phyloP scores from a whole-genome alignment of 2,329 filamentous ascomycete species.

The Chaetomium strumarium region DNA sequence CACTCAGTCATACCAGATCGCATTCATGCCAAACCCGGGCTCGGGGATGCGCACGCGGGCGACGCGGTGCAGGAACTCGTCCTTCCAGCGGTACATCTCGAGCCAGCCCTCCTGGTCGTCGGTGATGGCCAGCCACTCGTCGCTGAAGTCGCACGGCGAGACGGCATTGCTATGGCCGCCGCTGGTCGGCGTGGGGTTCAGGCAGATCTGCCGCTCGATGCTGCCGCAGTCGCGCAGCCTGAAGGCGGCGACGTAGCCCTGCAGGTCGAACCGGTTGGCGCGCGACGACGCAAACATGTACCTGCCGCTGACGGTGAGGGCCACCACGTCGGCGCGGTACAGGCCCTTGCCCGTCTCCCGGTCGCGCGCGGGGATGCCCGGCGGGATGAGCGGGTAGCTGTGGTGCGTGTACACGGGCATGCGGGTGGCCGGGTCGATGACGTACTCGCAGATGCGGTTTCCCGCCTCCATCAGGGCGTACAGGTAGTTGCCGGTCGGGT shows the following conservation, averaged over 20 bases:
- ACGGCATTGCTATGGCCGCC: conserved; percentile 87
- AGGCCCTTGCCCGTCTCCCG: conserved; percentile 41
- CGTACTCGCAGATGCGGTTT: conserved; percentile 75
- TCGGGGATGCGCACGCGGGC: conserved; percentile 72
- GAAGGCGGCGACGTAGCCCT: conserved; percentile 80
- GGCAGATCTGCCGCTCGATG: conserved; percentile 70
- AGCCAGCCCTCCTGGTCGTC: conserved; percentile 84
- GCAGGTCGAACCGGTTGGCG: conserved; percentile 67
- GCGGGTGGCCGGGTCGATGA: conserved; percentile 67
- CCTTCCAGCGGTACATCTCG: conserved; percentile 81
- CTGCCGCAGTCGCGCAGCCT: conserved; percentile 61
- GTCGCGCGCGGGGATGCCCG: conserved; percentile 52
- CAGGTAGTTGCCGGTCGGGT: conserved; percentile 69
- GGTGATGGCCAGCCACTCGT: conserved; percentile 85
- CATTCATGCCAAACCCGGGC: conserved; percentile 93
- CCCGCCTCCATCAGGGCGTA: conserved; percentile 89
- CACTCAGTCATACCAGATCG: conserved; percentile 79
- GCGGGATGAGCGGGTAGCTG: conserved; percentile 72
- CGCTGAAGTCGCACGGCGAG: conserved; percentile 74
- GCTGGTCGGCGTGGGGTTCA: conserved; percentile 80
- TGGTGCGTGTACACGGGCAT: conserved; percentile 74
- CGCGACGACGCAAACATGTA: conserved; percentile 84
- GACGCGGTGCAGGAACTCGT: conserved; percentile 73
- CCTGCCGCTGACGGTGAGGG: conserved; percentile 59
- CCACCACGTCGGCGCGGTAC: conserved; percentile 83